Base-by-base conservation (phyloP, 768 basidiomycete species). In the Gloeostereum incarnatum region DNA sequence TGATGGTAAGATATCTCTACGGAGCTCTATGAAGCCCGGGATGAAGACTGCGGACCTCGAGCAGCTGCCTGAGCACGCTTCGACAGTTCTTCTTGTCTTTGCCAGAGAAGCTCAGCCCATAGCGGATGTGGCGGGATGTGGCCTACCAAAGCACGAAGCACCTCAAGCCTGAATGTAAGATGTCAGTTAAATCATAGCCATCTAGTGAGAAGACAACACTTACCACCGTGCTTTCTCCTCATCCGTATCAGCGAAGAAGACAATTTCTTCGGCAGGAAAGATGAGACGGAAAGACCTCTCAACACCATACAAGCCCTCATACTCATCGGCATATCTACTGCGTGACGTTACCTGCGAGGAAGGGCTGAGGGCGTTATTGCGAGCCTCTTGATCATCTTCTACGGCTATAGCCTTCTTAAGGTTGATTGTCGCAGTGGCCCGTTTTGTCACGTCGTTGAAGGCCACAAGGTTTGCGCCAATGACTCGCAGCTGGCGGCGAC, bases 391-490 rank as follows among this genome's bases (percentile, higher is more conserved):
- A 39, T 85, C 77, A 52, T 93, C 90, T 46, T 84, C 76, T 3
- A 94, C 73, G 0, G 69, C 64, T 7, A 79, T 61, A 4, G 88
- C 89, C 55, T 90, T 83, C 59, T 84, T 84, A 29, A 96, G 65
- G 55, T 92, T 87, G 45, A 94, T 93, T n/a, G 85, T 89, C 3
- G 86, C 77, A 0, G 79, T 92, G 2, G 84, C 80, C 46, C 79
- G 86, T 68, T 88, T 91, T 19, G 92, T 96, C 6, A 94, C 79
- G 52, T 93, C 88, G 51, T 90, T 96, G 61, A 86, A 92, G 1
- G 92, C 89, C 30, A 96, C 70, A 21, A 96, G 64, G 51, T 78
- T 90, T 6, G 86, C 74, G 6, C 92, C 92, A 40, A 88, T 83
- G 13, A 96, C 71, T 23, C 89, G 77, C 35, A 94, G 70, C 45